phyloP scores from a whole-genome alignment of 305 asterid species.

The Rubia peregrina region DNA sequence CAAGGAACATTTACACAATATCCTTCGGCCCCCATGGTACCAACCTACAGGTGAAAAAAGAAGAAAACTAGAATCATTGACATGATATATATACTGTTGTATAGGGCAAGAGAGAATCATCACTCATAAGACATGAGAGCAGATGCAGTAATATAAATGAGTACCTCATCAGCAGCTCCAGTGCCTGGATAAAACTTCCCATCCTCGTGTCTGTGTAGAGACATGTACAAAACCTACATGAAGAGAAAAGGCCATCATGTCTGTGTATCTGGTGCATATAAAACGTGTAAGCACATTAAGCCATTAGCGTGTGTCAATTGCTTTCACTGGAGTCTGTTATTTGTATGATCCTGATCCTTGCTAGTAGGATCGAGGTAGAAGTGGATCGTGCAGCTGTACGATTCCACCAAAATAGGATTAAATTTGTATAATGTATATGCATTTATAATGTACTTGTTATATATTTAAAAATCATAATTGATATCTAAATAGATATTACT shows the following conservation, averaged over 20 bases:
- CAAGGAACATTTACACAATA: constrained; percentile 93
- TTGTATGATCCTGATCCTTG: neutral
- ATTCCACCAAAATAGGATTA: no score
- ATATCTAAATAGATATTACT: no score
- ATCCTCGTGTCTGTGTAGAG: constrained; percentile 89
- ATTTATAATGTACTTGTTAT: no score
- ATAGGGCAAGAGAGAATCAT: neutral
- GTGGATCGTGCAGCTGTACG: neutral
- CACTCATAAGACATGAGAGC: neutral
- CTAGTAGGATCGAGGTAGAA: neutral
- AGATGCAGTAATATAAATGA: constrained; percentile 1
- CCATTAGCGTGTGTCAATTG: neutral
- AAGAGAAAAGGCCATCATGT: constrained; percentile 6
- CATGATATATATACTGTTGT: constrained; percentile 1
- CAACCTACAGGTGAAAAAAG: constrained; percentile 53
- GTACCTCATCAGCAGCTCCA: constrained; percentile 91
- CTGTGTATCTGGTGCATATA: neutral
- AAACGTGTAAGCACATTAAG: neutral
- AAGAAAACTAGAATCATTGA: constrained; percentile 13
- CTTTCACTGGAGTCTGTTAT: neutral
- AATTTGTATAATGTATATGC: no score
- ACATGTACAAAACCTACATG: constrained; percentile 79
- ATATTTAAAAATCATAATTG: no score
- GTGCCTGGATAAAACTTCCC: constrained; percentile 97
- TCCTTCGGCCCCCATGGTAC: constrained; percentile 89